phyloP scores from a whole-genome alignment of 192 early-diverging fungal species.

The Entomortierella beljakovae region DNA sequence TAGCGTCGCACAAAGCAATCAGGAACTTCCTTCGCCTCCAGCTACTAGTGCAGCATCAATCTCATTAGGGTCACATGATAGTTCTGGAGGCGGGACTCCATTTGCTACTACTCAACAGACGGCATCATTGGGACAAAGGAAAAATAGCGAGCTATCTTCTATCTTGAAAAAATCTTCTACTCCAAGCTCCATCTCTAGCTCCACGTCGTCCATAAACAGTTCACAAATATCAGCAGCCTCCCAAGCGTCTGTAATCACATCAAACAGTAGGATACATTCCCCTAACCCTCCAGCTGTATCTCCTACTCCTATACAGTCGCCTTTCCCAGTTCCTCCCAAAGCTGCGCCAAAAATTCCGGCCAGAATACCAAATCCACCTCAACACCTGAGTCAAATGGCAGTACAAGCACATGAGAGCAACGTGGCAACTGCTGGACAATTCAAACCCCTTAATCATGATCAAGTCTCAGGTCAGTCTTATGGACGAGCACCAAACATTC shows the following conservation, averaged over 20 bases:
- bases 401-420: background rate
- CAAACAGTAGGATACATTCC: background rate
- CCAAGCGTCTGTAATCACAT: background rate
- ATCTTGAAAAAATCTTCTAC: background rate
- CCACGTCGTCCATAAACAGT: too few relatives aligned
- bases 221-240: background rate
- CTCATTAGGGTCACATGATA: background rate
- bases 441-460: too few relatives aligned
- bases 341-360: conserved; percentile 2
- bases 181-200: background rate
- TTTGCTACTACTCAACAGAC: too few relatives aligned
- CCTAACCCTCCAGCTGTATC: background rate
- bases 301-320: background rate
- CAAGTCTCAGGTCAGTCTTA: background rate
- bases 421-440: background rate
- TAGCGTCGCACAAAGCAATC: background rate
- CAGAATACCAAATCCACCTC: conserved; percentile 1
- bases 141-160: background rate
- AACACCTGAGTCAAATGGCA: background rate
- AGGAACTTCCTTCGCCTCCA: background rate
- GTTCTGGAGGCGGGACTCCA: background rate
- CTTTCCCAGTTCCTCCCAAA: background rate
- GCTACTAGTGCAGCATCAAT: background rate
- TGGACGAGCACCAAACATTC: background rate
- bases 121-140: background rate